These are phyloP conservation scores for Termitomyces sp. DNA, from an alignment of 768 basidiomycete genomes.

Conservation along the genomic window DNA sequence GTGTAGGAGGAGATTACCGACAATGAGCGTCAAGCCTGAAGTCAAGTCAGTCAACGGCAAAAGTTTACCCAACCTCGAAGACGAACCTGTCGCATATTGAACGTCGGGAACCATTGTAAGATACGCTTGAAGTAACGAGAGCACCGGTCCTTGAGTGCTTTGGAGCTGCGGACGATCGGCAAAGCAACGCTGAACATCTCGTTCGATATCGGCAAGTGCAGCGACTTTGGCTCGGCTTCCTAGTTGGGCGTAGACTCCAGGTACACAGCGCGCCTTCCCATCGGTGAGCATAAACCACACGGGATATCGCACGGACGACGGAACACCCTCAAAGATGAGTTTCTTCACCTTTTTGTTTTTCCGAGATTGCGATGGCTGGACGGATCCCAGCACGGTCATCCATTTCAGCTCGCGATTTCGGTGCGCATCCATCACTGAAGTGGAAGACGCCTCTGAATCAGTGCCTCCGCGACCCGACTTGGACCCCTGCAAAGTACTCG, in stretches of 20 bases:
- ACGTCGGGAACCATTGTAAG: slow-evolving; percentile 85
- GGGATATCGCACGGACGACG: slow-evolving; percentile 77
- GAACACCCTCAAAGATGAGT: slow-evolving; percentile 73
- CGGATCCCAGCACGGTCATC: slow-evolving; percentile 59
- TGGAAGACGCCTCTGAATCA: slow-evolving; percentile 35
- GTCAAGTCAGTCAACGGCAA: neutral
- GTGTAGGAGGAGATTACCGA: slow-evolving; percentile 68
- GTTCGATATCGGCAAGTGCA: slow-evolving; percentile 51
- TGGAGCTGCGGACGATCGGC: slow-evolving; percentile 56
- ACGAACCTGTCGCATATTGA: slow-evolving; percentile 59
- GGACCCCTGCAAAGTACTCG: neutral
- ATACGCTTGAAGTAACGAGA: slow-evolving; percentile 67
- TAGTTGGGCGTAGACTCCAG: slow-evolving; percentile 65
- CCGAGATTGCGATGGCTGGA: slow-evolving; percentile 57
- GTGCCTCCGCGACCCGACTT: slow-evolving; percentile 9
- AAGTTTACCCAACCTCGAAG: neutral
- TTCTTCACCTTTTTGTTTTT: slow-evolving; percentile 81
- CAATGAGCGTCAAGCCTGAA: slow-evolving; percentile 64
- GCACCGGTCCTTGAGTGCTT: slow-evolving; percentile 51
- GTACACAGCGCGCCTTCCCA: slow-evolving; percentile 65
- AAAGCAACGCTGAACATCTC: slow-evolving; percentile 54
- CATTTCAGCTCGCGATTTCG: slow-evolving; percentile 75
- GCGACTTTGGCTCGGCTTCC: slow-evolving; percentile 51
- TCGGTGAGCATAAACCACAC: slow-evolving; percentile 84
- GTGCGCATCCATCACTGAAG: slow-evolving; percentile 56